Evolutionary conservation across 129 eudicot species (phyloP).

Genomic region (Lonicera japonica): DNA sequence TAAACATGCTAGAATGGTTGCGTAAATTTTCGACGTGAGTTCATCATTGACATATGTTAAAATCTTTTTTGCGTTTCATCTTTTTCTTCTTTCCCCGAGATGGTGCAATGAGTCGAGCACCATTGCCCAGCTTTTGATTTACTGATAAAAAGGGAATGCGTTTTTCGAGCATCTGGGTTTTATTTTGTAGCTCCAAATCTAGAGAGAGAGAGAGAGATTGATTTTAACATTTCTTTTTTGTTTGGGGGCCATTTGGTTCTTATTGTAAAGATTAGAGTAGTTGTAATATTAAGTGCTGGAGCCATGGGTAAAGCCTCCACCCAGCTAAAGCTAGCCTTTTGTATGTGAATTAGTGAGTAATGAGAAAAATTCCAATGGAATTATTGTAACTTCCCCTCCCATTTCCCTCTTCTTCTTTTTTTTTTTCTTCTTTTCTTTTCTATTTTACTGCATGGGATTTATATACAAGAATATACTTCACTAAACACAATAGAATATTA

Average conservation of each 20-base stretch:
- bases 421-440: too few species aligned
- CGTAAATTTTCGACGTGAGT: background rate
- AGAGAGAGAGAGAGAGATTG: slow-evolving; percentile 1
- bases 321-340: slow-evolving; percentile 25
- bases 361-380: slow-evolving; percentile 1
- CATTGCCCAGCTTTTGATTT: slow-evolving; percentile 1
- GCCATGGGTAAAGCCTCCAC: slow-evolving; percentile 23
- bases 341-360: slow-evolving; percentile 28
- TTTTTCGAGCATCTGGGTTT: slow-evolving; percentile 10
- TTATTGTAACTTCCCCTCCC: background rate
- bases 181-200: background rate
- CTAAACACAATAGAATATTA: too few species aligned
- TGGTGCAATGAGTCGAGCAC: background rate
- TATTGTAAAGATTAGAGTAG: slow-evolving; percentile 36
- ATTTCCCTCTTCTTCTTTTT: background rate
- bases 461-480: too few species aligned
- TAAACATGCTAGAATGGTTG: slow-evolving; percentile 5
- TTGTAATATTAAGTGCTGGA: slow-evolving; percentile 29
- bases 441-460: too few species aligned
- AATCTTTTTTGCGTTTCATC: slow-evolving; percentile 1
- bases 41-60: background rate
- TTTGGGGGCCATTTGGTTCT: background rate
- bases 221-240: background rate
- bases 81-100: slow-evolving; percentile 14
- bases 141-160: background rate